Base-by-base conservation (phyloP, 257 asterid species). In the Avicennia marina region DNA sequence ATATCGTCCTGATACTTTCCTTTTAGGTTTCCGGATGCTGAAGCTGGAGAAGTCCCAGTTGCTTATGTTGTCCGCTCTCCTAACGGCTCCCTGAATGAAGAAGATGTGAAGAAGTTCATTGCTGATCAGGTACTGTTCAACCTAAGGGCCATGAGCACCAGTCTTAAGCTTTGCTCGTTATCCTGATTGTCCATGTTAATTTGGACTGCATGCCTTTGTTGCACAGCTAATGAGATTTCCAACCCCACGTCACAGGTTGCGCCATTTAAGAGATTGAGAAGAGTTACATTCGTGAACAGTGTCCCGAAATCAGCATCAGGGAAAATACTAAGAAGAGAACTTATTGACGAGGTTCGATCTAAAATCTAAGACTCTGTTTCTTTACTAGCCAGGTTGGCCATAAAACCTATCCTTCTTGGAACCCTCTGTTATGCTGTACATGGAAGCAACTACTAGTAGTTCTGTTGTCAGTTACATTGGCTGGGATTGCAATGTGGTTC, bases 221-320 rank as follows among this genome's bases (percentile, higher is more conserved):
- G 6, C 4, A 43, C 6, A 43, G 19, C 2, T 43, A 12, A 2
- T 12, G 2, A 2, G 9, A 10, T 43, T 43, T 43, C 11, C 15
- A 20, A 21, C 7, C 11, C 4, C 6, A 10, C 22, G 36, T 11
- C 11, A 25, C 41, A 71, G 85, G 82, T 79, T 69, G 82, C 79
- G 6, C 64, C 73, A 7, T 66, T 46, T 52, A 69, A 79, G 26
- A 66, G 71, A 61, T 24, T 79, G 60, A 49, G 67, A 18, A 36
- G 40, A 11, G 82, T 75, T 36, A 75, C 90, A 11, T 88, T 88
- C 63, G 48, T 76, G 8, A 84, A 80, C 65, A 78, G 56, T 1
- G 94, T 91, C 47, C 98, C 98, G 11, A 88, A 88, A 72, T 83
- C 95, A 18, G 87, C 90, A 34, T 43, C 98, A 0, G 97, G 97